Evolutionary conservation across 1,139 yeast species (phyloP), one percentile per base, ranked within the genome.

Genomic region (Yamadazyma epiphylla): DNA sequence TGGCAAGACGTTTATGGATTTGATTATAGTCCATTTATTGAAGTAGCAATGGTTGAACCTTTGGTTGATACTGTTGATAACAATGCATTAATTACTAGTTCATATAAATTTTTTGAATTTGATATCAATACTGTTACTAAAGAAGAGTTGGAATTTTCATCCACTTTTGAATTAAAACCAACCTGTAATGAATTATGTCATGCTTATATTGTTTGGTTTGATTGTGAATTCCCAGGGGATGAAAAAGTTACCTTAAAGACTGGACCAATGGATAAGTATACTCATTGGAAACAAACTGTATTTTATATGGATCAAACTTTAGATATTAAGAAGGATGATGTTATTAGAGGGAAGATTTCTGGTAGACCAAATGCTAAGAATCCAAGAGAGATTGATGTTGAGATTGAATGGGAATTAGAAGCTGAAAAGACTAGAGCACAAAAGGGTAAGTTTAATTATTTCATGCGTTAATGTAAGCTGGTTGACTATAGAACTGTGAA

Each of bases 1-100:
- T 91, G 99, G 99, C 88, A 85, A 57, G 89, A 89, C 51, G 96
- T 91, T 21, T 91, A 91, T 49, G 98, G 99, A 6, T 91, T 91
- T 53, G 96, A 94, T 58, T 91, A 86, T 64, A 69, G 94, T 29
- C 80, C 80, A 27, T 75, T 75, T 51, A 71, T 70, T 34, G 75
- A 80, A 32, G 62, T 82, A 35, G 94, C 95, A 31, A 82, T 87
- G 82, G 75, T 79, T 33, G 98, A 94, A 58, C 98, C 98, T 19
- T 72, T 91, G 46, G 97, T 91, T 29, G 98, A 91, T 54, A 83
- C 83, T 15, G 97, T 94, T 37, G 89, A 91, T 43, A 75, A 83
- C 55, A 70, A 72, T 39, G 65, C 88, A n/a, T 66, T 76, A 42
- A 83, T 89, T 35, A 86, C 96, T 26, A 73, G 81, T 22, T 74